phyloP scores from a whole-genome alignment of 768 basidiomycete genomes.

The Grammothele lineata region DNA sequence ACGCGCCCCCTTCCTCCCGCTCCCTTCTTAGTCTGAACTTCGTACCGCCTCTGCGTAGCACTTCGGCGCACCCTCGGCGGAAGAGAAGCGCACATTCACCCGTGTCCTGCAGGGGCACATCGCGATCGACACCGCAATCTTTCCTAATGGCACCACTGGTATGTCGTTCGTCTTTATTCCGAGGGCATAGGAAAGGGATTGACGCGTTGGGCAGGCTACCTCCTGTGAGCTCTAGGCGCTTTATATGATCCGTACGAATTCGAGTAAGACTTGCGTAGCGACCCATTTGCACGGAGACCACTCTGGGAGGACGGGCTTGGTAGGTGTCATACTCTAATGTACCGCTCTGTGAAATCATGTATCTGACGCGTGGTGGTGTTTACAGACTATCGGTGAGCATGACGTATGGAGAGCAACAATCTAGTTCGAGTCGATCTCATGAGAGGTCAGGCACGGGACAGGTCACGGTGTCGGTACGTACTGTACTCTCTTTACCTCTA shows the following conservation, averaged over 20 bases:
- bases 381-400: slow-evolving; percentile 53
- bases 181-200: too few relatives aligned
- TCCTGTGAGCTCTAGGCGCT: slow-evolving; percentile 41
- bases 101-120: slow-evolving; percentile 91
- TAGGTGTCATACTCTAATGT: slow-evolving; percentile 35
- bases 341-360: slow-evolving; percentile 2
- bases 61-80: slow-evolving; percentile 78
- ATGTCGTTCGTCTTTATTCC: too few relatives aligned
- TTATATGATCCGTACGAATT: slow-evolving; percentile 1
- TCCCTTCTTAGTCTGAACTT: neutral
- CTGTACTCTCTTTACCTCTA: neutral
- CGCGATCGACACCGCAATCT: slow-evolving; percentile 78
- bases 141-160: slow-evolving; percentile 80
- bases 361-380: neutral
- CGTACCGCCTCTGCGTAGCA: slow-evolving; percentile 47
- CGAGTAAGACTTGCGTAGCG: slow-evolving; percentile 38
- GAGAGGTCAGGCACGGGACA: slow-evolving; percentile 70
- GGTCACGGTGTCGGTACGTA: slow-evolving; percentile 79
- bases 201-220: slow-evolving; percentile 44
- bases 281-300: slow-evolving; percentile 72
- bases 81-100: slow-evolving; percentile 87
- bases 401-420: too few relatives aligned
- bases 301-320: slow-evolving; percentile 89
- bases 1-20: slow-evolving; percentile 42
- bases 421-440: neutral